Evolutionary conservation across 768 basidiomycete species (phyloP).

Genomic region (Vararia minispora): DNA sequence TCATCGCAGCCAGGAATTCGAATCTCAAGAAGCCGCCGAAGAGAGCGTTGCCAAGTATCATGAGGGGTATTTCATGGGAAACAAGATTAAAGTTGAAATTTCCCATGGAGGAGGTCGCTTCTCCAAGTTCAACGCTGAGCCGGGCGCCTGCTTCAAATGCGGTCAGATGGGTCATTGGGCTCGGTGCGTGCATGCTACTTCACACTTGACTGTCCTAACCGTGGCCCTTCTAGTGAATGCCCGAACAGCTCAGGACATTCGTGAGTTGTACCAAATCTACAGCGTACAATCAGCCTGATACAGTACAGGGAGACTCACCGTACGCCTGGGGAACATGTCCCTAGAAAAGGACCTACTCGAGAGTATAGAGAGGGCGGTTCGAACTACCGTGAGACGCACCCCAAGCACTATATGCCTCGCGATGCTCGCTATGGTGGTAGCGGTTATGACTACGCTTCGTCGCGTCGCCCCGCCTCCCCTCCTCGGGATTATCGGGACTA

Average conservation of each 20-base stretch:
- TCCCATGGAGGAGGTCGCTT: conserved; percentile 78
- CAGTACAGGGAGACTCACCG: conserved; percentile 26
- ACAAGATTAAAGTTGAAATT: conserved; percentile 80
- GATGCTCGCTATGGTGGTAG: conserved; percentile 45
- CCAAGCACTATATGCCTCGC: conserved; percentile 30
- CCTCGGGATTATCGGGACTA: conserved; percentile 64
- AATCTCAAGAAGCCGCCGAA: conserved; percentile 68
- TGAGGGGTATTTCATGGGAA: conserved; percentile 87
- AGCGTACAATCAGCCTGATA: conserved; percentile 23
- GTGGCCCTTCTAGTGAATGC: conserved; percentile 48
- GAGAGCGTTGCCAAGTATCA: conserved; percentile 83
- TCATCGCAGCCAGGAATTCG: conserved; percentile 74
- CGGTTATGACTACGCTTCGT: conserved; percentile 38
- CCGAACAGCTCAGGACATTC: conserved; percentile 37
- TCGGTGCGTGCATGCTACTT: conserved; percentile 44
- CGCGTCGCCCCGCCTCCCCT: conserved; percentile 47
- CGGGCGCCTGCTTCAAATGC: conserved; percentile 83
- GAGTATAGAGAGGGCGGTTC: no score
- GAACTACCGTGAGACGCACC: conserved; percentile 45
- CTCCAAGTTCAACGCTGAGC: conserved; percentile 74
- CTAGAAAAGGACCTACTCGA: no score
- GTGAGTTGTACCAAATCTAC: conserved; percentile 29
- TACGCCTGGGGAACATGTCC: conserved; percentile 38
- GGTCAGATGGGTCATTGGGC: conserved; percentile 86
- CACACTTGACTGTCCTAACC: conserved; percentile 2